These are phyloP conservation scores for Saturnispora ahearnii DNA, from an alignment of 805 yeast species.

Conservation along the genomic window DNA sequence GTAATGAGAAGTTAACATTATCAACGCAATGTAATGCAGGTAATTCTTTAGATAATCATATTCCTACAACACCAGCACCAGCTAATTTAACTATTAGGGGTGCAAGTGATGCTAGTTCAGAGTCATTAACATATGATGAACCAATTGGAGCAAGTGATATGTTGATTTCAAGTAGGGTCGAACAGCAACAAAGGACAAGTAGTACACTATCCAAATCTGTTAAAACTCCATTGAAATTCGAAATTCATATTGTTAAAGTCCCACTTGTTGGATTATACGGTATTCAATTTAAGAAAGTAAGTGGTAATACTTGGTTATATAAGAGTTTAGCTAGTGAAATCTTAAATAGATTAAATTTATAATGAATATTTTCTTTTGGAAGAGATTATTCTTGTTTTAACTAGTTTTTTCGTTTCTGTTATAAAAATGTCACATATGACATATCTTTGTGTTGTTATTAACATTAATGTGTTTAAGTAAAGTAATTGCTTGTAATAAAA, in stretches of 20 bases:
- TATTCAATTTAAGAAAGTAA: slow-evolving; percentile 85
- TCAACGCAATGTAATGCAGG: slow-evolving; percentile 26
- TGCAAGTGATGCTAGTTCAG: slow-evolving; percentile 44
- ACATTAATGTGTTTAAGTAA: too few species aligned
- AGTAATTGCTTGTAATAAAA: too few species aligned
- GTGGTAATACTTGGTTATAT: slow-evolving; percentile 93
- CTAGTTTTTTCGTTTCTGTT: too few species aligned
- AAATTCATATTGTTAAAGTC: slow-evolving; percentile 84
- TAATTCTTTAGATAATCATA: slow-evolving; percentile 29
- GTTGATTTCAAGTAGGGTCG: slow-evolving; percentile 51
- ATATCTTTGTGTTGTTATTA: too few species aligned
- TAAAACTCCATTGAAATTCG: slow-evolving; percentile 72
- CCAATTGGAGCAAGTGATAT: slow-evolving; percentile 41
- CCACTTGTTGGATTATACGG: slow-evolving; percentile 87
- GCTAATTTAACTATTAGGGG: slow-evolving; percentile 27
- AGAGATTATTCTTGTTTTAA: not conserved
- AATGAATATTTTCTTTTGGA: slow-evolving; percentile 10
- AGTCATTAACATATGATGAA: slow-evolving; percentile 50
- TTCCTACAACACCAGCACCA: slow-evolving; percentile 33
- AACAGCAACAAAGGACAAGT: slow-evolving; percentile 31
- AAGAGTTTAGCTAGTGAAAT: slow-evolving; percentile 84
- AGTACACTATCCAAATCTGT: slow-evolving; percentile 4
- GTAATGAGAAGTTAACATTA: slow-evolving; percentile 28
- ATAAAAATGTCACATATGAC: too few species aligned
- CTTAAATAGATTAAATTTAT: slow-evolving; percentile 60